These are phyloP conservation scores for Spergularia azorica DNA, from an alignment of 179 eudicot species.

Conservation along the genomic window DNA sequence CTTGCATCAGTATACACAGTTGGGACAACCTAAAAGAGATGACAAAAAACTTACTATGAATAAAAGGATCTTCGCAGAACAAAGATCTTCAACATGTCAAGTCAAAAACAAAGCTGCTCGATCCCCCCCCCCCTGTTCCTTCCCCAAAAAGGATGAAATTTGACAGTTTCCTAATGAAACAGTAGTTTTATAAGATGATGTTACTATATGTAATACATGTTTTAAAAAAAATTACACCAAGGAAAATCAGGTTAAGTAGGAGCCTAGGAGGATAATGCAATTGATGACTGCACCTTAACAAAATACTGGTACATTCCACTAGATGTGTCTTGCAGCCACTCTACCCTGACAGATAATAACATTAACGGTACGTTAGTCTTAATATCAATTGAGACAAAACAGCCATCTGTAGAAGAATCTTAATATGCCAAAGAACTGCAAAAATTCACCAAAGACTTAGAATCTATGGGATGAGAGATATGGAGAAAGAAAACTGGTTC, in stretches of 20 bases:
- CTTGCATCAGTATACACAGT: slow-evolving; percentile 67
- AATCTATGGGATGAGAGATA: too few species aligned
- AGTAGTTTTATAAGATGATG: neutral
- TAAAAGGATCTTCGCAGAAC: neutral
- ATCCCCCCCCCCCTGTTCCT: too few species aligned
- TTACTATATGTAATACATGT: too few species aligned
- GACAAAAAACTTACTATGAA: neutral
- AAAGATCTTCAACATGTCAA: neutral
- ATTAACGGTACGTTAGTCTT: neutral
- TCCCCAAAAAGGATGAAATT: too few species aligned
- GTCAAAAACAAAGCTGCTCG: neutral
- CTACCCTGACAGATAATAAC: slow-evolving; percentile 46
- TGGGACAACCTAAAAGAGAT: slow-evolving; percentile 79
- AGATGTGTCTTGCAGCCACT: slow-evolving; percentile 61
- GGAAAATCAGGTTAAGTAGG: neutral
- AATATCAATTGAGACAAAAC: too few species aligned
- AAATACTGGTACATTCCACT: slow-evolving; percentile 88
- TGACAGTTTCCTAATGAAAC: neutral
- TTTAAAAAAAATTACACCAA: neutral
- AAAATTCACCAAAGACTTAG: too few species aligned
- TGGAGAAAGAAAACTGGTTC: too few species aligned
- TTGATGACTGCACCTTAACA: slow-evolving; percentile 56
- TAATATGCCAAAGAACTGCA: too few species aligned
- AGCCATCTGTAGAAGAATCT: too few species aligned
- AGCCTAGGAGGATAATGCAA: neutral